Base-by-base conservation (phyloP, 352 stramenopile genomes). In the Phytophthora ohioensis region DNA sequence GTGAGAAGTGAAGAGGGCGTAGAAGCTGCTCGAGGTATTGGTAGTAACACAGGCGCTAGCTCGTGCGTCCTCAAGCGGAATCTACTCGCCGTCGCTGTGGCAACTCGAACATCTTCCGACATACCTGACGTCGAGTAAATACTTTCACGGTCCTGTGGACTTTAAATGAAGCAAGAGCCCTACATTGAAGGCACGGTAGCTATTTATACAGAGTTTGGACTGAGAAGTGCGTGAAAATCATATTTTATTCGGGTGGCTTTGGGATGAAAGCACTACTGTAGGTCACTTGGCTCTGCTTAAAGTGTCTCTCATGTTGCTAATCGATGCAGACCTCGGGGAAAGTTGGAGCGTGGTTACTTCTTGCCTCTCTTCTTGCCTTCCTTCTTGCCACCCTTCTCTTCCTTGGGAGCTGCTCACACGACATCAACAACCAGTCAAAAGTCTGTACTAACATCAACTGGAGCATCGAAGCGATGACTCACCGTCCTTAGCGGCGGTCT, bases 301-400 rank as follows among this genome's bases (percentile, higher is more conserved):
- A 17, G 52, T 42, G 34, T 57, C 45, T 39, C 31, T 46, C 21
- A 61, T 56, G 47, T 30, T 51, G 67, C 67, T 58, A 64, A 34
- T 42, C 45, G 12, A 48, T 41, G 48, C 42, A 67, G 36, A 64
- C 59, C 32, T 51, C 15, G 27, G 43, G 34, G 21, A 27, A 21
- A 4, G 1, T 27, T 34, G 38, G 17, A 43, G 45, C n/a, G 17
- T 48, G 7, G 3, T 70, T 83, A 85, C 78, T 88, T 87, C 80
- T 88, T 88, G 70, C 68, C 71, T 52, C 78, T 73, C 65, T 87
- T 87, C 72, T 87, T 87, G 67, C 73, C 76, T 21, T 71, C 71
- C 58, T 80, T 80, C 69, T 78, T 81, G 45, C 47, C 70, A 6
- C 57, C 64, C 53, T 76, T 75, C 61, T 72, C 71, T 7, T 78